Evolutionary conservation across 2,329 filamentous ascomycete species (phyloP), one percentile per base, ranked within the genome.

Genomic region (Fusarium verrucosum): DNA sequence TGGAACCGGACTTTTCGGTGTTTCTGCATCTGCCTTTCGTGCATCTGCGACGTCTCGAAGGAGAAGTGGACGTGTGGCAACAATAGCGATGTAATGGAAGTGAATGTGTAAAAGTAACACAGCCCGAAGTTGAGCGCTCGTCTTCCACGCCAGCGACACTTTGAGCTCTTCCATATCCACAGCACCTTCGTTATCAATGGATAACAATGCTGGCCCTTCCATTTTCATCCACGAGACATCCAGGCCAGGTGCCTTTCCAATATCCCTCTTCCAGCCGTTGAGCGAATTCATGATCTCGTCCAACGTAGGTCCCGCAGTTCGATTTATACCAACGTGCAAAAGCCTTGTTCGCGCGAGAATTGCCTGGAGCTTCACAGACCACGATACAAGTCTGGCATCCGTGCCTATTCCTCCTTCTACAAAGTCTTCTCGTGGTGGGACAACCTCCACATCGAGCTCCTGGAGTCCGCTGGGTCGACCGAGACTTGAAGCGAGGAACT

Each of bases 401-500:
- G 68, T 69, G 0, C 70, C 73, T 8, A 66, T 65, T 0, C 71
- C 68, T 1, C 70, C 70, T 36, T 71, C 72, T 0, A 75, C 66
- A 23, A 75, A 68, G 0, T 62, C 74, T 19, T 73, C 70, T 13
- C 66, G 50, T 1, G 76, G 76, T 2, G 73, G 70, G 0, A 70
- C 68, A 9, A 76, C 66, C 38, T 78, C 75, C 1, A 77, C 75
- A 16, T 78, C 76, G 4, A 72, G 65, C 17, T 76, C 74, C 22
- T 77, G 73, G 6, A 78, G 57, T 0, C 72, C 76, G 26, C 73
- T 76, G 1, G 76, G 76, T 19, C 76, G 70, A 1, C 75, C 76
- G 0, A 78, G 71, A 40, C 74, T 77, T 4, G 73, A 75, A 4
- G 75, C 74, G 1, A 78, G 70, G 42, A 77, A 77, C 41, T 77